A percentile compares a stretch with the other conserved stretches of the same genome.
phyloP scores from a whole-genome alignment of 2,329 filamentous ascomycete genomes.

The Amauroascus verrucosus region DNA sequence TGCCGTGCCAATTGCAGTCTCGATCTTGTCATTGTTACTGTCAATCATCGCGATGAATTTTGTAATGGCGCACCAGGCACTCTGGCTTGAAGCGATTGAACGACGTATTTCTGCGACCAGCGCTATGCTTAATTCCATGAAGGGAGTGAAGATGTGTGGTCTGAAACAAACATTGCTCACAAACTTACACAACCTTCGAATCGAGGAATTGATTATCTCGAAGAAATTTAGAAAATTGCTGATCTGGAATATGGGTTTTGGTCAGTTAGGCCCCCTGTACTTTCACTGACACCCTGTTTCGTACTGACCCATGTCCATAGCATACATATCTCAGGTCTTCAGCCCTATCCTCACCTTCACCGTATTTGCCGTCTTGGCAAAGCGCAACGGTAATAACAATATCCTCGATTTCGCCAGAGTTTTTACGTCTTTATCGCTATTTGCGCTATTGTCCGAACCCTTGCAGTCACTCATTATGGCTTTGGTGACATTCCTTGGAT shows the following conservation, averaged over 20 bases:
- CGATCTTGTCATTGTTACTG: constrained; percentile 30
- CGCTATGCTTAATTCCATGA: constrained; percentile 42
- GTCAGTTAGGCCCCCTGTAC: constrained; percentile 18
- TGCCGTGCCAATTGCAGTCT: constrained; percentile 37
- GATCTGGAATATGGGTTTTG: constrained; percentile 34
- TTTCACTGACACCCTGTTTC: constrained; percentile 8
- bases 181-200: constrained; percentile 32
- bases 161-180: constrained; percentile 34
- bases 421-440: constrained; percentile 41
- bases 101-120: constrained; percentile 41
- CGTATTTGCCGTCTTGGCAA: constrained; percentile 35
- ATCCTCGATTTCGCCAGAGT: constrained; percentile 34
- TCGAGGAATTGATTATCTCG: constrained; percentile 35
- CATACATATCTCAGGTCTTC: constrained; percentile 33
- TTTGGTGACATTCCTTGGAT: constrained; percentile 36
- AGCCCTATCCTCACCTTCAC: constrained; percentile 39
- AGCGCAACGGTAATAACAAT: constrained; percentile 23
- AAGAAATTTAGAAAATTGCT: constrained; percentile 34
- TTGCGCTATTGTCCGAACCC: constrained; percentile 39
- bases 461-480: constrained; percentile 39
- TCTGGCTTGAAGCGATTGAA: constrained; percentile 44
- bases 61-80: constrained; percentile 33
- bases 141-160: constrained; percentile 43
- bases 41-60: constrained; percentile 30
- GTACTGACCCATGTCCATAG: constrained; percentile 18